phyloP scores from a whole-genome alignment of 495 filamentous ascomycete genomes.

The Annulohypoxylon maeteangense region DNA sequence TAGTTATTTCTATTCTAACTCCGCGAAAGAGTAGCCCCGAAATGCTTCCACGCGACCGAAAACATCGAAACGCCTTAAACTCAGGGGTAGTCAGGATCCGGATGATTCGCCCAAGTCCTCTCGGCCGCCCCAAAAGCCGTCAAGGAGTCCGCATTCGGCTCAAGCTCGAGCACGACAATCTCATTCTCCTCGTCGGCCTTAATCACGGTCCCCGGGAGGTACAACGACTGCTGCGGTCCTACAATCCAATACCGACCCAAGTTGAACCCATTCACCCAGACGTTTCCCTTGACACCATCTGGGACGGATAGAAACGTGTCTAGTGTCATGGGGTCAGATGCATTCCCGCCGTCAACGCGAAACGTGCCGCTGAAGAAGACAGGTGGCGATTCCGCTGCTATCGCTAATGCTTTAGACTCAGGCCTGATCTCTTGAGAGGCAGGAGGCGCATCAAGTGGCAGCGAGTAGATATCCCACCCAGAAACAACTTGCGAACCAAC shows the following conservation, averaged over 20 bases:
- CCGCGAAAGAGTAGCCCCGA: too few relatives aligned
- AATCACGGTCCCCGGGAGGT: slow-evolving; percentile 53
- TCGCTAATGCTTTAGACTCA: too few relatives aligned
- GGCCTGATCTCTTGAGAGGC: background rate
- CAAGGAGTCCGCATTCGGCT: slow-evolving; percentile 47
- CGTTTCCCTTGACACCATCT: slow-evolving; percentile 56
- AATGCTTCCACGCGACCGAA: too few relatives aligned
- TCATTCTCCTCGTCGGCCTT: slow-evolving; percentile 47
- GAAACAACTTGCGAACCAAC: slow-evolving; percentile 45
- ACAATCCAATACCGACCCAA: slow-evolving; percentile 60
- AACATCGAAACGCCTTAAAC: too few relatives aligned
- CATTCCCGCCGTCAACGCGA: slow-evolving; percentile 17
- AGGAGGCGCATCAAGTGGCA: slow-evolving; percentile 47
- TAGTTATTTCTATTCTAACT: too few relatives aligned
- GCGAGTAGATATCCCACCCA: slow-evolving; percentile 55
- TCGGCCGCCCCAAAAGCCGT: slow-evolving; percentile 47
- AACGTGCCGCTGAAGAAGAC: slow-evolving; percentile 57
- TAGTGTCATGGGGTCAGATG: slow-evolving; percentile 35
- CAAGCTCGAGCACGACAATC: slow-evolving; percentile 56
- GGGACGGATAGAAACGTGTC: slow-evolving; percentile 58
- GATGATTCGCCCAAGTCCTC: slow-evolving; percentile 56
- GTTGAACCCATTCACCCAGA: slow-evolving; percentile 61
- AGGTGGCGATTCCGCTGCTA: slow-evolving; percentile 41
- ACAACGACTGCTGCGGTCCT: slow-evolving; percentile 61
- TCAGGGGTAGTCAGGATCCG: slow-evolving; percentile 53